Conservation (phyloP, 805 yeast genomes). For the Isabelozyma heimii region DNA sequence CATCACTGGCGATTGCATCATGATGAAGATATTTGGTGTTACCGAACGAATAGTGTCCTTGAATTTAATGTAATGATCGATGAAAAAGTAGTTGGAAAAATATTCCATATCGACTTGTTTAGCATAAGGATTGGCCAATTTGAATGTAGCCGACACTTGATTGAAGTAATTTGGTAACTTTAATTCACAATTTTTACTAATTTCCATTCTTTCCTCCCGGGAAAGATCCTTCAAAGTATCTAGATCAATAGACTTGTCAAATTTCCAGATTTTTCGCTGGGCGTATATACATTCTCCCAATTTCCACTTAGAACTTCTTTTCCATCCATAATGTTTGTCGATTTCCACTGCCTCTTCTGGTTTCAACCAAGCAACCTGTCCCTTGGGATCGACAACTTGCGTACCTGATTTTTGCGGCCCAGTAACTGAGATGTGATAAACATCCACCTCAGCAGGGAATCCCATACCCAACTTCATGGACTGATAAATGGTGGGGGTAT, state of each 20-base stretch:
- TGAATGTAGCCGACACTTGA: slow-evolving; percentile 26
- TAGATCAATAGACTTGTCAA: slow-evolving; percentile 20
- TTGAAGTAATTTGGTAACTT: slow-evolving; percentile 30
- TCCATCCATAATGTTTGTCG: slow-evolving; percentile 71
- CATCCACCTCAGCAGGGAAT: slow-evolving; percentile 60
- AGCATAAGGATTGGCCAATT: slow-evolving; percentile 13
- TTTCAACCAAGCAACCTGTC: slow-evolving; percentile 66
- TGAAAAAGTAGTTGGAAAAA: slow-evolving; percentile 64
- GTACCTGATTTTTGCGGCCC: slow-evolving; percentile 74
- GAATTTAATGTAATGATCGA: slow-evolving; percentile 56
- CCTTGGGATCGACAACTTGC: slow-evolving; percentile 60
- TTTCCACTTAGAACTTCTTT: slow-evolving; percentile 61
- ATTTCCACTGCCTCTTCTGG: slow-evolving; percentile 36
- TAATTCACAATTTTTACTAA: slow-evolving; percentile 20
- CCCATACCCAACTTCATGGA: slow-evolving; percentile 80
- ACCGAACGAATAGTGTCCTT: slow-evolving; percentile 46
- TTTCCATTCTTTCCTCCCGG: slow-evolving; percentile 26
- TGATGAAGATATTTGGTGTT: slow-evolving; percentile 48
- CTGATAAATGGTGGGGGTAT: slow-evolving; percentile 81
- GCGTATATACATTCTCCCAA: slow-evolving; percentile 81
- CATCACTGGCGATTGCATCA: slow-evolving; percentile 81
- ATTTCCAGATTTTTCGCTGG: slow-evolving; percentile 75
- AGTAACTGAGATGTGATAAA: slow-evolving; percentile 64
- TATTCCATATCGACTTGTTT: slow-evolving; percentile 43
- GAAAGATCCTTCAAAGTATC: slow-evolving; percentile 15